Conservation (phyloP, 257 asterid genomes). For the Primulina eburnea region DNA sequence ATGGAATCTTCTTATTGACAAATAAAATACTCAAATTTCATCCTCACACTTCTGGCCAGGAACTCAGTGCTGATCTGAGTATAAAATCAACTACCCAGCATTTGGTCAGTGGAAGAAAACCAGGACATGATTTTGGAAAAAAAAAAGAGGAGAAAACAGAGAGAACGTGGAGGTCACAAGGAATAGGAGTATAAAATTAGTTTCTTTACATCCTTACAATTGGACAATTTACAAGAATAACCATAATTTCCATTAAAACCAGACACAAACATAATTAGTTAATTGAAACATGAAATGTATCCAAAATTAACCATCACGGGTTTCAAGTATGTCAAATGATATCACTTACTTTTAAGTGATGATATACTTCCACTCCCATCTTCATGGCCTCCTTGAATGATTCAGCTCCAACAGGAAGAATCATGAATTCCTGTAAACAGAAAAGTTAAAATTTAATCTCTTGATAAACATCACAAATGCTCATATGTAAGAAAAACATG, state of each 20-base stretch:
- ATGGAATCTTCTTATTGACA: too few relatives aligned
- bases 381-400: conserved; percentile 96
- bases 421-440: conserved; percentile 82
- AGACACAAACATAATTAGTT: too few relatives aligned
- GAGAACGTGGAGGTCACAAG: not conserved
- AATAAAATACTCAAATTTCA: not conserved
- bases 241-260: conserved; percentile 7
- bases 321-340: not conserved
- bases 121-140: not conserved
- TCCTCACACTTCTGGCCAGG: not conserved
- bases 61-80: not conserved
- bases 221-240: not conserved
- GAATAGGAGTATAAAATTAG: not conserved
- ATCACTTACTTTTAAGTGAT: conserved; percentile 72
- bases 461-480: not conserved
- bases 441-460: not conserved
- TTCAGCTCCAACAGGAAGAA: conserved; percentile 95
- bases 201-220: too few relatives aligned
- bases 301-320: not conserved
- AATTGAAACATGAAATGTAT: not conserved
- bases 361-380: conserved; percentile 98
- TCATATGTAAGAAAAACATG: conserved; percentile 22
- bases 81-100: not conserved
- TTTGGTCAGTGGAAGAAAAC: too few relatives aligned
- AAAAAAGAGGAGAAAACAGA: not conserved